Percentiles rank a stretch among this genome's conserved stretches.
Evolutionary conservation across 768 basidiomycete species (phyloP).

Genomic region (Tulasnella sp.): DNA sequence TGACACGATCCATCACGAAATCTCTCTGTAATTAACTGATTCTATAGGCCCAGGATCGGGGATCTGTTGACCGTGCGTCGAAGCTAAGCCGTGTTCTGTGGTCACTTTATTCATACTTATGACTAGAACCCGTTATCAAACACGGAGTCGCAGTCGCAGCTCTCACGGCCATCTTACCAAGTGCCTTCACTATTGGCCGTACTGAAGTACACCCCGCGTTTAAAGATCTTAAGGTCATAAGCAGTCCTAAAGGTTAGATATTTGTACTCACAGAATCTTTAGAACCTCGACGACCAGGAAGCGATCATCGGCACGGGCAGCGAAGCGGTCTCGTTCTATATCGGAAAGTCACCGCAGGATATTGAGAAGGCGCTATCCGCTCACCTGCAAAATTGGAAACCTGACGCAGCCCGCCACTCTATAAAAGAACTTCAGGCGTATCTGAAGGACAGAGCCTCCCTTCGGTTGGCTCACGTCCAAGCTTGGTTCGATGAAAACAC

Average conservation of each 20-base stretch:
- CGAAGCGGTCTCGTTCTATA: constrained; percentile 27
- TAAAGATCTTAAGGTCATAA: constrained; percentile 41
- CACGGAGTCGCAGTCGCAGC: constrained; percentile 27
- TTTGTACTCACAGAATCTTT: background rate
- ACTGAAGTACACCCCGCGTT: constrained; percentile 34
- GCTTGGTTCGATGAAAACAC: constrained; percentile 43
- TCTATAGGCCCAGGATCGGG: constrained; percentile 36
- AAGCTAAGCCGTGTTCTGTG: background rate
- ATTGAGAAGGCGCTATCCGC: constrained; percentile 10
- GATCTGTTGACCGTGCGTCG: constrained; percentile 45
- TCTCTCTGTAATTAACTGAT: background rate
- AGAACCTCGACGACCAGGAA: constrained; percentile 44
- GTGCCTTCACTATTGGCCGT: constrained; percentile 38
- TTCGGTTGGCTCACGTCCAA: constrained; percentile 37
- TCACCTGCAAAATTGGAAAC: background rate
- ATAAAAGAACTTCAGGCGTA: constrained; percentile 28
- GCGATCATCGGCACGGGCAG: constrained; percentile 32
- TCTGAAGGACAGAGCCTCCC: constrained; percentile 31
- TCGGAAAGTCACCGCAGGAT: constrained; percentile 16
- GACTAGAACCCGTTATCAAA: constrained; percentile 24
- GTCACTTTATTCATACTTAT: constrained; percentile 33
- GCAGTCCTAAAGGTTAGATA: background rate
- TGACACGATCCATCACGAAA: background rate
- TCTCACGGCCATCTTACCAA: constrained; percentile 29
- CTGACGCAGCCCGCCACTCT: constrained; percentile 35